phyloP scores from a whole-genome alignment of 495 filamentous ascomycete genomes.

The Cercophora scortea region DNA sequence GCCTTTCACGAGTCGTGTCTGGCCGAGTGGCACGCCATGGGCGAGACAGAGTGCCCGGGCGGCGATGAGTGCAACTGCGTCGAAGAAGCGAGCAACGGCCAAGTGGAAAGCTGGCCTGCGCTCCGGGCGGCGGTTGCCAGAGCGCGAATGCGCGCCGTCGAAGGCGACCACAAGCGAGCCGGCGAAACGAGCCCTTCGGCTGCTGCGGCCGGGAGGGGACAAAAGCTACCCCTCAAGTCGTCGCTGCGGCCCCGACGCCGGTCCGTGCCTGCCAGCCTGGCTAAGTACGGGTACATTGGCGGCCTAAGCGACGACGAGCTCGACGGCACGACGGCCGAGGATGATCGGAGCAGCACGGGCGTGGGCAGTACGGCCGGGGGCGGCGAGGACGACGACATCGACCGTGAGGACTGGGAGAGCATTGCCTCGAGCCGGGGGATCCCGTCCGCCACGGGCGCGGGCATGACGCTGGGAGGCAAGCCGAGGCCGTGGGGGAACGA shows the following conservation, averaged over 20 bases:
- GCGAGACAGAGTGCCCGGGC: slow-evolving; percentile 37
- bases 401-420: slow-evolving; percentile 28
- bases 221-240: not conserved
- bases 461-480: not conserved
- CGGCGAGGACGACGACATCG: slow-evolving; percentile 8
- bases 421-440: slow-evolving; percentile 12
- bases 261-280: slow-evolving; percentile 17
- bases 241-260: slow-evolving; percentile 7
- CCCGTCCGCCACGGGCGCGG: not conserved
- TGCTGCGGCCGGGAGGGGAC: not conserved
- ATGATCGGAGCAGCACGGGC: not conserved
- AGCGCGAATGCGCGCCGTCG: not conserved
- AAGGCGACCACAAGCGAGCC: not conserved
- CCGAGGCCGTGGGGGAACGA: slow-evolving; percentile 18
- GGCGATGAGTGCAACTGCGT: slow-evolving; percentile 42
- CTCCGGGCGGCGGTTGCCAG: slow-evolving; percentile 10
- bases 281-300: slow-evolving; percentile 11
- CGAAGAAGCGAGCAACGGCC: slow-evolving; percentile 29
- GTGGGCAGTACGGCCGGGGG: not conserved
- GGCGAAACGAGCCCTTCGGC: not conserved
- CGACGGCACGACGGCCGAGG: slow-evolving; percentile 2
- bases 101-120: slow-evolving; percentile 32
- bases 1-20: slow-evolving; percentile 48
- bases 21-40: slow-evolving; percentile 41
- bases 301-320: not conserved